These are phyloP conservation scores for Teratosphaeria viscida DNA, from an alignment of 2,329 filamentous ascomycete species.

Conservation along the genomic window DNA sequence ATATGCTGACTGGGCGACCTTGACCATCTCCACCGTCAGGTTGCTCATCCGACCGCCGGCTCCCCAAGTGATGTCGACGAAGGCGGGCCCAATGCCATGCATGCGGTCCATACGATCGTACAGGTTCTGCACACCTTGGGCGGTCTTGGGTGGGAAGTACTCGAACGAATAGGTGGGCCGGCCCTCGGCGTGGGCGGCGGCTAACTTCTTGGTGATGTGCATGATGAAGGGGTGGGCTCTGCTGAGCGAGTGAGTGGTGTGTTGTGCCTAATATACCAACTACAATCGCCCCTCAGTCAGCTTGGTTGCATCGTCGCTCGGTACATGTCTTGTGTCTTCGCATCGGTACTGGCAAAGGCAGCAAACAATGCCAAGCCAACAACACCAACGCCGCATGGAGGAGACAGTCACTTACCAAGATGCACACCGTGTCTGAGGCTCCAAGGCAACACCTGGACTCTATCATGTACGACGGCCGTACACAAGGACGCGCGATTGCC, in stretches of 20 bases:
- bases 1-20: constrained; percentile 87
- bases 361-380: neutral
- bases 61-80: constrained; percentile 98
- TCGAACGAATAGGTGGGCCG: constrained; percentile 95
- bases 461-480: no score
- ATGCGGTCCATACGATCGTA: constrained; percentile 99
- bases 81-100: constrained; percentile 85
- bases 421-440: neutral
- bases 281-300: neutral
- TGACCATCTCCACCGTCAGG: constrained; percentile 94
- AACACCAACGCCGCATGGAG: neutral
- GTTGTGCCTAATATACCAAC: neutral
- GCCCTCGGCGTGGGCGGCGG: constrained; percentile 65
- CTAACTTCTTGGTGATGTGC: constrained; percentile 91
- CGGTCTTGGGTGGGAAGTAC: constrained; percentile 97
- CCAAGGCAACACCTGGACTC: neutral
- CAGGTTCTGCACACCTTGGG: constrained; percentile 94
- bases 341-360: neutral
- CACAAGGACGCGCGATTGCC: neutral
- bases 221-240: constrained; percentile 42
- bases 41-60: constrained; percentile 85
- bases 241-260: neutral
- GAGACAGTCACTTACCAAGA: neutral
- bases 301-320: neutral
- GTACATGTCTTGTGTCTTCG: neutral